Conservation (phyloP, 2,329 filamentous ascomycete genomes). For the Ceratocystis huliohia region DNA sequence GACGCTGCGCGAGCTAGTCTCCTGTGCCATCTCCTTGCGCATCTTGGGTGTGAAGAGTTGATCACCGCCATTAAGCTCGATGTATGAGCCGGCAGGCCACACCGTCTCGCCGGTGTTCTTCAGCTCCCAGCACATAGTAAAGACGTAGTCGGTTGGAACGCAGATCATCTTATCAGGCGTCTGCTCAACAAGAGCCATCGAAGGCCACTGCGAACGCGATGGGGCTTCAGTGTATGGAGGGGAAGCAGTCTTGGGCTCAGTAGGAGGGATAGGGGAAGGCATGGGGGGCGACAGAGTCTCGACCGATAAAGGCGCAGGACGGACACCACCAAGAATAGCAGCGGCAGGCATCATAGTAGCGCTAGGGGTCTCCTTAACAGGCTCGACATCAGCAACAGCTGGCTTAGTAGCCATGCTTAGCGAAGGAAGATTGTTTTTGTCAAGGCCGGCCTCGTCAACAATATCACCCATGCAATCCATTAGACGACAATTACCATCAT, state of each 20-base stretch:
- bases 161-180: neutral
- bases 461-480: constrained; percentile 62
- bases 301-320: constrained; percentile 27
- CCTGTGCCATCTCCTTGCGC: neutral
- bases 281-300: constrained; percentile 48
- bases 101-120: constrained; percentile 64
- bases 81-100: constrained; percentile 83
- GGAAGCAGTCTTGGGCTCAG: neutral
- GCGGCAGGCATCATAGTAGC: constrained; percentile 23
- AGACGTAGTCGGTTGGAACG: constrained; percentile 49
- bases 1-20: constrained; percentile 31
- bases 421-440: neutral
- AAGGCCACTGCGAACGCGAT: neutral
- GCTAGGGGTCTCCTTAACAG: constrained; percentile 7
- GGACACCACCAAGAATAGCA: neutral
- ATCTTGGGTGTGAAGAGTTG: constrained; percentile 62
- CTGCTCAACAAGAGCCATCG: neutral
- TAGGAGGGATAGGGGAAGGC: constrained; percentile 24
- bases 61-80: constrained; percentile 86
- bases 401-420: constrained; percentile 12
- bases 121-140: constrained; percentile 85
- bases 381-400: constrained; percentile 23
- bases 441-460: neutral
- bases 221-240: neutral
- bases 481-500: constrained; percentile 54